phyloP scores from a whole-genome alignment of 305 asterid genomes.

The Fraxinus velutina region DNA sequence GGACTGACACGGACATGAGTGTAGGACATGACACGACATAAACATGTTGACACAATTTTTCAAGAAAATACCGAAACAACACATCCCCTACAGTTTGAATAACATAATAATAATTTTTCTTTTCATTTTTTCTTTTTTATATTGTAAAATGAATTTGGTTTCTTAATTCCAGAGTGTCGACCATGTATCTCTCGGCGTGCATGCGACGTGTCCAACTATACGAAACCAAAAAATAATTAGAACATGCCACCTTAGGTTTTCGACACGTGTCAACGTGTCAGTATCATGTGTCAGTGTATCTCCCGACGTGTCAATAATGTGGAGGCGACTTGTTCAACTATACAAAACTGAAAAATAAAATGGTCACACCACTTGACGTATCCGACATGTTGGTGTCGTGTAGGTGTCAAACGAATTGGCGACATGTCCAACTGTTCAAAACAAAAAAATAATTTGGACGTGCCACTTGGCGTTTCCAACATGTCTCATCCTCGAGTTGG shows the following conservation, averaged over 20 bases:
- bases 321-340: not conserved
- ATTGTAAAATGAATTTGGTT: not conserved
- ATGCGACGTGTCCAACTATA: not conserved
- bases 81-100: not conserved
- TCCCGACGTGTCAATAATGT: not conserved
- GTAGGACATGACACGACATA: not conserved
- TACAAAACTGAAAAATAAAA: not conserved
- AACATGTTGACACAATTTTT: too few species aligned
- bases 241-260: not conserved
- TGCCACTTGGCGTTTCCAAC: not conserved
- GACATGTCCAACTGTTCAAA: not conserved
- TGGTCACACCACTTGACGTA: not conserved
- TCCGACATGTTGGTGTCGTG: not conserved
- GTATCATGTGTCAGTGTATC: not conserved
- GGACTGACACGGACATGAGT: not conserved
- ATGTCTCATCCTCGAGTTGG: not conserved
- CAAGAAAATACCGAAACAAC: not conserved
- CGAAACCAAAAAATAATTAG: not conserved
- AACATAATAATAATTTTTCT: not conserved
- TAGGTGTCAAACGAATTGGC: not conserved
- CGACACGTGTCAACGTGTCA: not conserved
- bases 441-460: not conserved
- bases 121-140: not conserved
- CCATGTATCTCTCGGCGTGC: not conserved
- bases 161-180: not conserved